These are phyloP conservation scores for Mariannaea elegans DNA, from an alignment of 2,329 filamentous ascomycete genomes.

Conservation along the genomic window DNA sequence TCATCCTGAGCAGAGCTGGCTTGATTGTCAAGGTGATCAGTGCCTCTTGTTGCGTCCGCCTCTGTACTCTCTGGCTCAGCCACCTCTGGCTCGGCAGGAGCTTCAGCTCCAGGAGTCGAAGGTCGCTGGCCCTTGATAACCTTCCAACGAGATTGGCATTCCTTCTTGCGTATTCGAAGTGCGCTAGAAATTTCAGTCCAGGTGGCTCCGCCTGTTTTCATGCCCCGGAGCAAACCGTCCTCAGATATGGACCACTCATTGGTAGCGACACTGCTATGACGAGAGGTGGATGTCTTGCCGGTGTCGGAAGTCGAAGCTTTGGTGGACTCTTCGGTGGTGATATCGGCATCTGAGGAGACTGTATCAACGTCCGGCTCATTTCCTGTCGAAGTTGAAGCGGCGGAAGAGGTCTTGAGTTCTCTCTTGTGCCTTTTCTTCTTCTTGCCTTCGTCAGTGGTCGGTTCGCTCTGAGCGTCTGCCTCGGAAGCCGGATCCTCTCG, in stretches of 20 bases:
- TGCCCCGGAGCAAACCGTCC: slow-evolving; percentile 44
- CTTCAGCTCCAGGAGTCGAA: not conserved
- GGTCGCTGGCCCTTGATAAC: slow-evolving; percentile 38
- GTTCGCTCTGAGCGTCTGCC: slow-evolving; percentile 1
- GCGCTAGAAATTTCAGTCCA: slow-evolving; percentile 44
- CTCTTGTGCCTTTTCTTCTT: not conserved
- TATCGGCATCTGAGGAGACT: slow-evolving; percentile 13
- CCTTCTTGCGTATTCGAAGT: slow-evolving; percentile 40
- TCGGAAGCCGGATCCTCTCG: not conserved
- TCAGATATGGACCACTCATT: slow-evolving; percentile 47
- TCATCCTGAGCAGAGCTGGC: not conserved
- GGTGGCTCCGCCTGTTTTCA: slow-evolving; percentile 42
- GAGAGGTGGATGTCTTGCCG: not conserved
- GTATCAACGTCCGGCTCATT: not conserved
- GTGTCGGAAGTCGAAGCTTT: not conserved
- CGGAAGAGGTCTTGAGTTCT: slow-evolving; percentile 13
- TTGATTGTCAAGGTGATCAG: not conserved
- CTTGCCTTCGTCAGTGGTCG: not conserved
- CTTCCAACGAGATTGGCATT: slow-evolving; percentile 46
- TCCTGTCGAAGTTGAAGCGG: not conserved
- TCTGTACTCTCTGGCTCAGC: not conserved
- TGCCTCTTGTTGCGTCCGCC: not conserved
- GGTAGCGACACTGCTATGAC: slow-evolving; percentile 4
- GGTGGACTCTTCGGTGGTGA: slow-evolving; percentile 7
- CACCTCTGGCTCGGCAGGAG: slow-evolving; percentile 2